These are phyloP conservation scores for Sporisorium reilianum DNA, from an alignment of 1,284 basidiomycete species.

Conservation along the genomic window DNA sequence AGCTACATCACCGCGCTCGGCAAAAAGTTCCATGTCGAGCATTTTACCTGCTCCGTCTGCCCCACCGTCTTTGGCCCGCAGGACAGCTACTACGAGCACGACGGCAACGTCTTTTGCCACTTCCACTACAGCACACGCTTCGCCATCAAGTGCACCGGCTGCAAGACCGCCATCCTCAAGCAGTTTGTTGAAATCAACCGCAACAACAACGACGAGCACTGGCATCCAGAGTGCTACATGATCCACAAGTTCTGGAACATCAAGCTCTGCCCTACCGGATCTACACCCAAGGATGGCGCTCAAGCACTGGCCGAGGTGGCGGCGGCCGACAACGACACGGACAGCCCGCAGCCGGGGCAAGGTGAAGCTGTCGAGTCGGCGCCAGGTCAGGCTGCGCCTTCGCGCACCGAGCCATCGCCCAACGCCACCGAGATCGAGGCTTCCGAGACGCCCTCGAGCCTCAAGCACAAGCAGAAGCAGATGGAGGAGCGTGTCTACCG, in stretches of 20 bases:
- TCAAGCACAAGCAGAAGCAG: slow-evolving; percentile 89
- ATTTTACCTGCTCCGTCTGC: slow-evolving; percentile 98
- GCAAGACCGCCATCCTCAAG: slow-evolving; percentile 97
- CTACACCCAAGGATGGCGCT: slow-evolving; percentile 57
- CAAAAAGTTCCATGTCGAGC: slow-evolving; percentile 99
- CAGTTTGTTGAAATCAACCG: slow-evolving; percentile 99
- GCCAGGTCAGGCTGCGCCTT: slow-evolving; percentile 39
- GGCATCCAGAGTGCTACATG: slow-evolving; percentile 99
- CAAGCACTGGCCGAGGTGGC: slow-evolving; percentile 21
- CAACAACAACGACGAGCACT: slow-evolving; percentile 97
- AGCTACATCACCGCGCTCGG: slow-evolving; percentile 99
- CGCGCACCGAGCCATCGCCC: slow-evolving; percentile 45
- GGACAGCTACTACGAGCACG: slow-evolving; percentile 99
- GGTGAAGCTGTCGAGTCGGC: slow-evolving; percentile 35
- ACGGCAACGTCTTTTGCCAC: slow-evolving; percentile 81
- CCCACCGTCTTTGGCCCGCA: slow-evolving; percentile 95
- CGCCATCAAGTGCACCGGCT: slow-evolving; percentile 97
- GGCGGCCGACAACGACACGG: slow-evolving; percentile 13
- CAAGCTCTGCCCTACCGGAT: slow-evolving; percentile 75
- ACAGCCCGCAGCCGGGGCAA: slow-evolving; percentile 24
- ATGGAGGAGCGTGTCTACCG: slow-evolving; percentile 99
- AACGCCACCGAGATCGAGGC: slow-evolving; percentile 74
- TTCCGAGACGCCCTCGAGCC: slow-evolving; percentile 81
- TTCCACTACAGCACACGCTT: slow-evolving; percentile 97
- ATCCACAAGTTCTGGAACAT: slow-evolving; percentile 99